Conservation (phyloP, 495 filamentous ascomycete species). For the Parathielavia appendiculata region DNA sequence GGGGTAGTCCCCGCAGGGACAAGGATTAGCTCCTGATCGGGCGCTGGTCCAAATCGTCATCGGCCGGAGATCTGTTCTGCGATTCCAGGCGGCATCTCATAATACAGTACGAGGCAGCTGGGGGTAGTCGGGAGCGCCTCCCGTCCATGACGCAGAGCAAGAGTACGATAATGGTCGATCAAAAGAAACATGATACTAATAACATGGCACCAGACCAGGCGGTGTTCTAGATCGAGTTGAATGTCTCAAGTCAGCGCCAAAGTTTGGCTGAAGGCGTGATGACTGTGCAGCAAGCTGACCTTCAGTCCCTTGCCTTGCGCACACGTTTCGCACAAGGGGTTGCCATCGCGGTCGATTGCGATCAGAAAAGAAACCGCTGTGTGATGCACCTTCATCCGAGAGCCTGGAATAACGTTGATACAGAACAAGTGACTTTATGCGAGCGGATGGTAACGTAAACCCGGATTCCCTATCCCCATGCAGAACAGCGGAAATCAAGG, state of each 20-base stretch:
- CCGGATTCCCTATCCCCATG: slow-evolving; percentile 19
- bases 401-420: slow-evolving; percentile 8
- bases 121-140: background rate
- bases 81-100: background rate
- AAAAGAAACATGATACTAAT: background rate
- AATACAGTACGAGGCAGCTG: background rate
- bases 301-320: no score
- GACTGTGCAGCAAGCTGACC: no score
- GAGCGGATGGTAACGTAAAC: slow-evolving; percentile 2
- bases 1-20: background rate
- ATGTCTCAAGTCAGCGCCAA: background rate
- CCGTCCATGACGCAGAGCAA: no score
- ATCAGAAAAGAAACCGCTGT: background rate
- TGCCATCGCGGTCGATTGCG: no score
- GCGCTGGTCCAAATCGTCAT: slow-evolving; percentile 16
- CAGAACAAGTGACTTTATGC: slow-evolving; percentile 5
- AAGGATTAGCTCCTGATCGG: slow-evolving; percentile 9
- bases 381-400: slow-evolving; percentile 4
- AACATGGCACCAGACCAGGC: no score
- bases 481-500: slow-evolving; percentile 17
- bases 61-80: slow-evolving; percentile 15
- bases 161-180: background rate
- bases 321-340: no score
- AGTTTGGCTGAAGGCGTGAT: background rate
- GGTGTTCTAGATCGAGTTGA: no score